These are phyloP conservation scores for Aureobasidium sp. DNA, from an alignment of 2,329 filamentous ascomycete genomes.

Conservation along the genomic window DNA sequence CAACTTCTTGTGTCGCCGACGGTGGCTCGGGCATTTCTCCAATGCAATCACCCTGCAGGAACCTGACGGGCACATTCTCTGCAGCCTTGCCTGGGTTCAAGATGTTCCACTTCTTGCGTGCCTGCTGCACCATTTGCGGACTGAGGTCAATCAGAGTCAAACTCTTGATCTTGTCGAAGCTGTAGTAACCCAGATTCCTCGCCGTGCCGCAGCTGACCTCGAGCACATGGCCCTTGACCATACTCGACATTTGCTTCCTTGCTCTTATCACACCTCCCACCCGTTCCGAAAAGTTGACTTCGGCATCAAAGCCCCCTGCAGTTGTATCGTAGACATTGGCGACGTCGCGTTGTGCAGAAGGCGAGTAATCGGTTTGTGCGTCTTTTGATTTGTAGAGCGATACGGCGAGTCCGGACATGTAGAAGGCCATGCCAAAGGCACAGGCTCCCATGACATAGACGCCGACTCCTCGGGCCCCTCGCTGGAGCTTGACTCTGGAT, in stretches of 20 bases:
- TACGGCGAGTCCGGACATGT: slow-evolving; percentile 33
- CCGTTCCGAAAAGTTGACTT: slow-evolving; percentile 39
- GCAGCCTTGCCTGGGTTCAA: slow-evolving; percentile 24
- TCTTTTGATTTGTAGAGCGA: slow-evolving; percentile 20
- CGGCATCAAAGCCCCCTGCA: slow-evolving; percentile 41
- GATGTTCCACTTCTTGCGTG: slow-evolving; percentile 42
- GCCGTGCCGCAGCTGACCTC: slow-evolving; percentile 46
- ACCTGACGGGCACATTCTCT: slow-evolving; percentile 24
- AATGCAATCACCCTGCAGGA: slow-evolving; percentile 39
- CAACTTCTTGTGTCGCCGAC: not conserved
- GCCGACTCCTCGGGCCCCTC: slow-evolving; percentile 11
- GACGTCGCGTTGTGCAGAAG: slow-evolving; percentile 32
- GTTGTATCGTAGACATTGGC: slow-evolving; percentile 40
- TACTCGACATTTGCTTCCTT: slow-evolving; percentile 34
- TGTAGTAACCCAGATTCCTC: slow-evolving; percentile 42
- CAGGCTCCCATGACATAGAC: slow-evolving; percentile 18
- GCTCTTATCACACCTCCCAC: slow-evolving; percentile 35
- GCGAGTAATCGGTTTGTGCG: not conserved
- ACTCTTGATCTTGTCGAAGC: slow-evolving; percentile 30
- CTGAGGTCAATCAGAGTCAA: slow-evolving; percentile 44
- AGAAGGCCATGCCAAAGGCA: slow-evolving; percentile 36
- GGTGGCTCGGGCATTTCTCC: slow-evolving; percentile 38
- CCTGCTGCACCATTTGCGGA: slow-evolving; percentile 42
- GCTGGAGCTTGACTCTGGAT: slow-evolving; percentile 3
- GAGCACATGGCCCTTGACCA: slow-evolving; percentile 41